Conservation (phyloP, 2,329 filamentous ascomycete genomes). For the Exophiala xenobiotica region DNA sequence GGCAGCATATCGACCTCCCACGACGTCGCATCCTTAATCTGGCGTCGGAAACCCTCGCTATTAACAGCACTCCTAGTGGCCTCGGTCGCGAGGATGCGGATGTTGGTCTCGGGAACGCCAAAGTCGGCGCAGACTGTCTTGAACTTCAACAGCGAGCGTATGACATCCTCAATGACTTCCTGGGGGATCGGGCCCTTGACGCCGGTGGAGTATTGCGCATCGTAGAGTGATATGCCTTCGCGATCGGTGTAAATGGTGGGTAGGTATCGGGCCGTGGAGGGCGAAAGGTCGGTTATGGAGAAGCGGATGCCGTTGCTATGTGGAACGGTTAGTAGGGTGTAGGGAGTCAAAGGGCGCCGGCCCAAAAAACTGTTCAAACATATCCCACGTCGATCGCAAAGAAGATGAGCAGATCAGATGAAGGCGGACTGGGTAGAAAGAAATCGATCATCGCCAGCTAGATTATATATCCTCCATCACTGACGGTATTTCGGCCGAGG, state of each 20-base stretch:
- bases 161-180: constrained; percentile 64
- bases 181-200: constrained; percentile 54
- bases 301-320: constrained; percentile 84
- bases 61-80: constrained; percentile 82
- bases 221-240: constrained; percentile 80
- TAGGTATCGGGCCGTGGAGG: constrained; percentile 68
- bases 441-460: no score
- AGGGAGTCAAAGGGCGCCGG: no score
- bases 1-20: constrained; percentile 71
- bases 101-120: constrained; percentile 62
- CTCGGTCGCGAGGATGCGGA: constrained; percentile 81
- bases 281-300: constrained; percentile 78
- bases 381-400: no score
- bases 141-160: constrained; percentile 68
- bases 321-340: neutral
- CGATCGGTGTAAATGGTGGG: constrained; percentile 76
- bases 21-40: constrained; percentile 63
- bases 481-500: no score
- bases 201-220: constrained; percentile 58
- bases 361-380: no score
- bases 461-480: no score
- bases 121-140: constrained; percentile 68
- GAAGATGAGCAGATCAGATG: no score
- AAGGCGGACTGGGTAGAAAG: no score
- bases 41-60: constrained; percentile 65